phyloP scores from a whole-genome alignment of 768 basidiomycete genomes.

The Tylopilus subfusipes region DNA sequence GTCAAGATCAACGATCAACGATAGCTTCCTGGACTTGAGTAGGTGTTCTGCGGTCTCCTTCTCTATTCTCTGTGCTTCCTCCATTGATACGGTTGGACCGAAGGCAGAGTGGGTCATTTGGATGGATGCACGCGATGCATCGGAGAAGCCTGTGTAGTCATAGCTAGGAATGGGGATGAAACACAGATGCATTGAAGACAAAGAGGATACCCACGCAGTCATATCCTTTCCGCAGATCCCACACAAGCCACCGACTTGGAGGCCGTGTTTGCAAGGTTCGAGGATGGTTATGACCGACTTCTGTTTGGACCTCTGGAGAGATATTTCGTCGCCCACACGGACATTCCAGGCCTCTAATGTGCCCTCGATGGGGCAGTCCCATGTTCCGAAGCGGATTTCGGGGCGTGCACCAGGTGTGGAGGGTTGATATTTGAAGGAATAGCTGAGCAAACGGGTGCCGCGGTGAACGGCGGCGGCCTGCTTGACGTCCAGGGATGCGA shows the following conservation, averaged over 20 bases:
- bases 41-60: conserved; percentile 77
- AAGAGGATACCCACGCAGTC: conserved; percentile 60
- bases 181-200: conserved; percentile 1
- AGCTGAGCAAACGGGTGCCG: conserved; percentile 78
- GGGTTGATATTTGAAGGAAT: conserved; percentile 68
- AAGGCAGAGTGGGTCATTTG: conserved; percentile 93
- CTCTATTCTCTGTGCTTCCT: conserved; percentile 90
- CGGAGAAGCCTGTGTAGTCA: conserved; percentile 87
- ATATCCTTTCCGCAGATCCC: conserved; percentile 95
- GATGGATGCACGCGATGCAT: conserved; percentile 82
- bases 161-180: conserved; percentile 39
- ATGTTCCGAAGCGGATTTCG: conserved; percentile 80
- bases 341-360: conserved; percentile 69
- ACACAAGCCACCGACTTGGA: conserved; percentile 90
- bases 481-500: conserved; percentile 63
- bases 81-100: conserved; percentile 86
- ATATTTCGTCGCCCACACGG: conserved; percentile 60
- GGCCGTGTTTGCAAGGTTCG: conserved; percentile 96
- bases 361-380: conserved; percentile 88
- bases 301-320: conserved; percentile 54
- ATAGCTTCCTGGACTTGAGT: conserved; percentile 71
- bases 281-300: conserved; percentile 61
- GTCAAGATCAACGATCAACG: conserved; percentile 96
- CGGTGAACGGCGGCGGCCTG: conserved; percentile 50
- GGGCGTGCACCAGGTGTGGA: conserved; percentile 43